Evolutionary conservation across 148 eudicot species (phyloP), one percentile per base, ranked within the genome.

Genomic region (Linanthus parryae): DNA sequence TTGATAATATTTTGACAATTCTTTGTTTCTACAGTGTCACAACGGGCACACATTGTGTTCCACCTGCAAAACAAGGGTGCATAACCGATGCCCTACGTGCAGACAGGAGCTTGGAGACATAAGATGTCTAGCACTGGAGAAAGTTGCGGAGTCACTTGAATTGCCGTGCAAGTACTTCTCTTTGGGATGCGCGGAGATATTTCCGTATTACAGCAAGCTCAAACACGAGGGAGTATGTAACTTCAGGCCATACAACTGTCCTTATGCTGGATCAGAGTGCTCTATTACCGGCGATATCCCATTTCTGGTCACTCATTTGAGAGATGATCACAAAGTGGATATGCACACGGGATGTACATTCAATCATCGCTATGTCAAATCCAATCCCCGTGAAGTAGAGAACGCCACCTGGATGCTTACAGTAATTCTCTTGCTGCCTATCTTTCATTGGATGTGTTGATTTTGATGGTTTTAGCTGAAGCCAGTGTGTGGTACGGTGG

Each of bases 391-490:
- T 25, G 97, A 89, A 79, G 90, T 85, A 21, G 95, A 85, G 62
- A 89, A 89, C 41, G 94, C 97, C 7, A 89, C 97, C 5, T 89
- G 97, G 95, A 89, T 89, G 97, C 56, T 89, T 39, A 89, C 95
- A 3, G 94, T 89, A 62, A 77, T 92, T 70, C 13, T 30, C n/a
- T n/a, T n/a, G n/a, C n/a, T n/a, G n/a, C n/a, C n/a, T n/a, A n/a
- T n/a, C n/a, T n/a, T n/a, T n/a, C n/a, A n/a, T n/a, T n/a, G n/a
- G n/a, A n/a, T n/a, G n/a, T n/a, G n/a, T n/a, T n/a, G n/a, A n/a
- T n/a, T n/a, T n/a, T n/a, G n/a, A n/a, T n/a, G n/a, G n/a, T n/a
- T n/a, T n/a, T n/a, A n/a, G n/a, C n/a, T n/a, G n/a, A n/a, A n/a
- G n/a, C n/a, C n/a, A n/a, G n/a, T n/a, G n/a, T n/a, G n/a, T n/a